A percentile compares a stretch with the other conserved stretches of the same genome.
Conservation (phyloP, 2,329 filamentous ascomycete genomes). For the Cordyceps fumosorosea region DNA sequence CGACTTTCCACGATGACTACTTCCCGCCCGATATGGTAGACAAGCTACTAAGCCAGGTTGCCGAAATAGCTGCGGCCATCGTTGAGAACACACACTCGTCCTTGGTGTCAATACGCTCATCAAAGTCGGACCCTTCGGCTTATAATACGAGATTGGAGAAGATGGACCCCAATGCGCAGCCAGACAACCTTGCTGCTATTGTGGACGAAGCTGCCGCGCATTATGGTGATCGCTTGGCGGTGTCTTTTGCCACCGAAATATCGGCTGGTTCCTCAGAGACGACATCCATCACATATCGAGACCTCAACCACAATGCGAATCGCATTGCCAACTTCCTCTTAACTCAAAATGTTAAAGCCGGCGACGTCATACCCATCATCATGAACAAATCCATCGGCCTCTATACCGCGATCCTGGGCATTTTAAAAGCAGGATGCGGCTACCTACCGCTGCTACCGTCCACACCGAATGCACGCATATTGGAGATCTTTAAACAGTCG, state of each 20-base stretch:
- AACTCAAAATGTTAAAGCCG: slow-evolving; percentile 37
- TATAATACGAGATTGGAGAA: slow-evolving; percentile 7
- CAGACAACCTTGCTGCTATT: slow-evolving; percentile 54
- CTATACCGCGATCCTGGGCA: slow-evolving; percentile 68
- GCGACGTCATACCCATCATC: slow-evolving; percentile 62
- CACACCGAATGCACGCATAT: slow-evolving; percentile 56
- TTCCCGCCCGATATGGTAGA: slow-evolving; percentile 51
- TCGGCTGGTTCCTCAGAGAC: slow-evolving; percentile 18
- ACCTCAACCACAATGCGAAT: slow-evolving; percentile 61
- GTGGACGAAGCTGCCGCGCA: slow-evolving; percentile 39
- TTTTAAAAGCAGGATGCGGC: slow-evolving; percentile 67
- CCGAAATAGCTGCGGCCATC: slow-evolving; percentile 36
- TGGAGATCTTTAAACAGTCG: slow-evolving; percentile 57
- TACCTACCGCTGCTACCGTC: slow-evolving; percentile 74
- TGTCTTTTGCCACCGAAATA: slow-evolving; percentile 9
- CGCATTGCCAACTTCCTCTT: slow-evolving; percentile 50
- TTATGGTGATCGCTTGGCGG: neutral
- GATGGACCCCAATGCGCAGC: slow-evolving; percentile 23
- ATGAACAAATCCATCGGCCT: slow-evolving; percentile 71
- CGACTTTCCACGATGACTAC: slow-evolving; percentile 40
- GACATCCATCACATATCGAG: slow-evolving; percentile 51
- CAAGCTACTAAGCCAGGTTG: slow-evolving; percentile 55
- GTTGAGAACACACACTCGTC: slow-evolving; percentile 19
- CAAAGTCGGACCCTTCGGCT: neutral
- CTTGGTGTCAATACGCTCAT: neutral